These are phyloP conservation scores for Pachyrhizus erosus DNA, from an alignment of 306 rosid genomes.

Conservation along the genomic window DNA sequence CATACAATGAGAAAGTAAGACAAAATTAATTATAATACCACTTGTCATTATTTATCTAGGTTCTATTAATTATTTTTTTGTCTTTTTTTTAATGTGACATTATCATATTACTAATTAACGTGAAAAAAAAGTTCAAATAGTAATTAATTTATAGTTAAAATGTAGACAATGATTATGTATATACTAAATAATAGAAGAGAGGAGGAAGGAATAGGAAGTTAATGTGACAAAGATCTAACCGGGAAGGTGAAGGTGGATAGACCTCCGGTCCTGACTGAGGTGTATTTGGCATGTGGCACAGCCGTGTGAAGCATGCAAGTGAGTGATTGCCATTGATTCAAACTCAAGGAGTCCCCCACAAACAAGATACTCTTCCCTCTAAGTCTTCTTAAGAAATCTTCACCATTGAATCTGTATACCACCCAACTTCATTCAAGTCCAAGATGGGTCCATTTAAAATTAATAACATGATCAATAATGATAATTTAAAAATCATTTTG, in stretches of 20 bases:
- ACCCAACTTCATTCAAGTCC: background rate
- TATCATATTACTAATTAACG: too few relatives aligned
- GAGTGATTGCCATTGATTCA: slow-evolving; percentile 80
- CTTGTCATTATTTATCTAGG: too few relatives aligned
- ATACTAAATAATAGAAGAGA: too few relatives aligned
- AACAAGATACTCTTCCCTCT: slow-evolving; percentile 60
- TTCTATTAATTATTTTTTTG: too few relatives aligned
- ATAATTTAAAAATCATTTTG: background rate
- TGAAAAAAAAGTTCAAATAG: too few relatives aligned
- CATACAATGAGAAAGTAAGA: too few relatives aligned
- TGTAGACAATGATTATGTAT: too few relatives aligned
- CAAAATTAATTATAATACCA: too few relatives aligned
- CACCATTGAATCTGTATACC: slow-evolving; percentile 54
- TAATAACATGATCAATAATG: background rate
- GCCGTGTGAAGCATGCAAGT: slow-evolving; percentile 60
- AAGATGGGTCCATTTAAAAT: slow-evolving; percentile 25
- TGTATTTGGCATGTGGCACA: slow-evolving; percentile 48
- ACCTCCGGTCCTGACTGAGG: slow-evolving; percentile 27
- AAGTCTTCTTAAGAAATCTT: slow-evolving; percentile 53
- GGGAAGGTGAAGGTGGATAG: slow-evolving; percentile 57
- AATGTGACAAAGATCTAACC: slow-evolving; percentile 42
- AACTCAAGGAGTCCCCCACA: slow-evolving; percentile 73
- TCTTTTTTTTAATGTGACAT: too few relatives aligned
- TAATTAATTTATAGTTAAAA: too few relatives aligned
- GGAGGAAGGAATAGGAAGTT: too few relatives aligned